A percentile compares a stretch with the other conserved stretches of the same genome.
Conservation (phyloP, 176 grass and related monocot species). For the Triticum dicoccoides region DNA sequence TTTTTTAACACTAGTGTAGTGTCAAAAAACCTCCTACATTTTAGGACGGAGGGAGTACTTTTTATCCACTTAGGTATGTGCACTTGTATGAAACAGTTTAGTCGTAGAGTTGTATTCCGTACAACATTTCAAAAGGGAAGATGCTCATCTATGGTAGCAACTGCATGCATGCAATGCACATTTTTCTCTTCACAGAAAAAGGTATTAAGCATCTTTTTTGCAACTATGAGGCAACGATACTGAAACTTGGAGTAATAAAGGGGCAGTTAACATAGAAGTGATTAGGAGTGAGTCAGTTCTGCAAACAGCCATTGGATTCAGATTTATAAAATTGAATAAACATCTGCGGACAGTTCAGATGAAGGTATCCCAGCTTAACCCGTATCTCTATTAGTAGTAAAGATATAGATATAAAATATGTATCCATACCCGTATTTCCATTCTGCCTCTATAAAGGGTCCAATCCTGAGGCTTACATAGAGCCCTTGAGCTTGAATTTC, state of each 20-base stretch:
- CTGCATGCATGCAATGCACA: neutral
- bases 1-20: too few species aligned
- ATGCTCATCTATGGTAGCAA: neutral
- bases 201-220: neutral
- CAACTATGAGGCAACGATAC: neutral
- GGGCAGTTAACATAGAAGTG: neutral
- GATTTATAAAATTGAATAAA: neutral
- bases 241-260: neutral
- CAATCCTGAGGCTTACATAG: conserved; percentile 79
- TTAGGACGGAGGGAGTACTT: neutral
- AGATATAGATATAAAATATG: neutral
- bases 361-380: too few species aligned
- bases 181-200: neutral
- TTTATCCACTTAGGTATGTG: neutral
- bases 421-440: conserved; percentile 88
- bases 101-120: neutral
- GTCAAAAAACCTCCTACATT: too few species aligned
- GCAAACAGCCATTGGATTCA: neutral
- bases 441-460: conserved; percentile 81
- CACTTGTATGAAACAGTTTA: neutral
- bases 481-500: conserved; percentile 77
- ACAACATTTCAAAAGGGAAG: neutral
- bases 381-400: too few species aligned
- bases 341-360: neutral
- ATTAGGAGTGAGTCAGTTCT: neutral